Evolutionary conservation across 2,329 filamentous ascomycete species (phyloP).

Genomic region (Pseudocercospora fuligena): DNA sequence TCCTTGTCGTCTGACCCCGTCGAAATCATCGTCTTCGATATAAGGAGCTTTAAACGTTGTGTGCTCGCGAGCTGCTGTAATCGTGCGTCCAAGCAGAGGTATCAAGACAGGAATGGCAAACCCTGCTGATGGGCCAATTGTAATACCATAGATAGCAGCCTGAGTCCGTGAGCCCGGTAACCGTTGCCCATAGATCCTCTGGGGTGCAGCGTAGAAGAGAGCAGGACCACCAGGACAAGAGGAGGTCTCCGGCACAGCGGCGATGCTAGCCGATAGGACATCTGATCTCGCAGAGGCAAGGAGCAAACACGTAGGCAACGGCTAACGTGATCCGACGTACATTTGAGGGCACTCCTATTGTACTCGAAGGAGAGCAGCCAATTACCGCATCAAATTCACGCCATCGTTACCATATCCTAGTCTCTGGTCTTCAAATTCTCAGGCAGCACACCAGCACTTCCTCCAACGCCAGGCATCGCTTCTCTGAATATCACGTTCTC

Average conservation of each 20-base stretch:
- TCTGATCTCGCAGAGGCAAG: background rate
- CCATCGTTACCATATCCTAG: background rate
- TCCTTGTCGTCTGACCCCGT: background rate
- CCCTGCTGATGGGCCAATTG: background rate
- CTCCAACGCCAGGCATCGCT: slow-evolving; percentile 22
- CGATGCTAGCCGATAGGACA: background rate
- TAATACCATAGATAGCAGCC: background rate
- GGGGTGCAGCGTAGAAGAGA: background rate
- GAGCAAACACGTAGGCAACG: background rate
- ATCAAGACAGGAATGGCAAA: background rate
- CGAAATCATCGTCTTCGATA: background rate
- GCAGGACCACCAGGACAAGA: background rate
- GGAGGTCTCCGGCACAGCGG: background rate
- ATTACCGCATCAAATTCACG: background rate
- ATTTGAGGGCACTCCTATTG: too few relatives aligned
- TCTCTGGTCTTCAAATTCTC: slow-evolving; percentile 18
- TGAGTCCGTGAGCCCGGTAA: background rate
- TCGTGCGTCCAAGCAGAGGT: background rate
- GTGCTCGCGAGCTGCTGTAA: background rate
- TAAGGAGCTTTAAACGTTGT: background rate
- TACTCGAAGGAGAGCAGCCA: background rate
- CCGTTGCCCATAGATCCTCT: background rate
- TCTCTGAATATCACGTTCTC: slow-evolving; percentile 27
- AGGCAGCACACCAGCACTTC: slow-evolving; percentile 21
- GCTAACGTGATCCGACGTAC: background rate